These are phyloP conservation scores for Penicillium turbatum DNA, from an alignment of 495 filamentous ascomycete species.

Conservation along the genomic window DNA sequence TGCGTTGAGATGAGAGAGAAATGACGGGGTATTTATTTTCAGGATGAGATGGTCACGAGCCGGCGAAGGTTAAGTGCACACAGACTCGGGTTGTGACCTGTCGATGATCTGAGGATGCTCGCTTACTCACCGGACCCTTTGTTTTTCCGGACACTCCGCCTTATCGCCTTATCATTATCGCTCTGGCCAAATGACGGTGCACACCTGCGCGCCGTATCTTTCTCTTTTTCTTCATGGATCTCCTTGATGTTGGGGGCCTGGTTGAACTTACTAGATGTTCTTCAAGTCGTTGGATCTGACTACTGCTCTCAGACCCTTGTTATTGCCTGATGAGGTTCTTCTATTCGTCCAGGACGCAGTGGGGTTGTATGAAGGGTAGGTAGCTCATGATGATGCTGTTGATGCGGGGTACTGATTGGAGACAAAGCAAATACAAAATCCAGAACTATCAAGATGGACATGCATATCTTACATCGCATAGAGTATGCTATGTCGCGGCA, in stretches of 20 bases:
- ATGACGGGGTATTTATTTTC: conserved; percentile 2
- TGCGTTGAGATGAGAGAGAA: neutral
- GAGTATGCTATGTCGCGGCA: conserved; percentile 91
- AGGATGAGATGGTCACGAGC: neutral
- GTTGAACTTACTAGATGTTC: conserved; percentile 70
- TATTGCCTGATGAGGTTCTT: conserved; percentile 83
- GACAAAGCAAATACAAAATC: conserved; percentile 81
- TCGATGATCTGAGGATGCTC: conserved; percentile 7
- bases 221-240: conserved; percentile 2
- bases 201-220: neutral
- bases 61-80: neutral
- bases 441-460: conserved; percentile 93
- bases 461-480: conserved; percentile 91
- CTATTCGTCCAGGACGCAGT: conserved; percentile 97
- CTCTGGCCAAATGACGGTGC: neutral
- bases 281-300: conserved; percentile 92
- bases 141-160: conserved; percentile 11
- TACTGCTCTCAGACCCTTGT: conserved; percentile 84
- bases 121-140: conserved; percentile 16
- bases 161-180: conserved; percentile 21
- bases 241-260: conserved; percentile 6
- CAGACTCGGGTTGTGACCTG: neutral
- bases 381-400: conserved; percentile 14
- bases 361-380: conserved; percentile 95
- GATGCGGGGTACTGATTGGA: conserved; percentile 1